Base-by-base conservation (phyloP, 768 basidiomycete genomes). In the Tricholoma sp. region DNA sequence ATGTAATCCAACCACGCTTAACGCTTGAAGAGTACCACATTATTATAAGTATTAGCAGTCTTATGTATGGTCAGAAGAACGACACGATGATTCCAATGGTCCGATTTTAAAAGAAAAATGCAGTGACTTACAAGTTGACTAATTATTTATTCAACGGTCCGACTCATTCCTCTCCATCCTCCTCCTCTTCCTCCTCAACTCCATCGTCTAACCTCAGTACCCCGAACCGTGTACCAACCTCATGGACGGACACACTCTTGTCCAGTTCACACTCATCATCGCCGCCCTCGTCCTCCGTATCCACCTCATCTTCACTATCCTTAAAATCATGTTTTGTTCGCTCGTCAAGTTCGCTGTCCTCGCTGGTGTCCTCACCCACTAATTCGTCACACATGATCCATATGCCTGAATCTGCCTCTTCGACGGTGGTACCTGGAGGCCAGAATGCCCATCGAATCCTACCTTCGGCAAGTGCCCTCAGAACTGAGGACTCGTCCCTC, bases 381-480 rank as follows among this genome's bases (percentile, higher is more conserved):
- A 63, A 65, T 54, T 70, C 72, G 1, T 57, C 63, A 31, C 72
- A 69, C 50, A 75, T 74, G 52, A 88, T 76, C 85, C 85, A 87
- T 58, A 89, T 80, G 0, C 88, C 85, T 39, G 68, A 63, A 9
- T 69, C 76, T 27, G 67, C 64, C 7, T 66, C 66, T n/a, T 69
- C 68, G 37, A 67, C 52, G 12, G 69, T 64, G 4, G 67, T 75
- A 1, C 67, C 79, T 11, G 88, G 85, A 7, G 93, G 92, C 84
- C 87, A 89, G 71, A 94, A 95, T 29, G 83, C 88, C 94, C 94
- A 97, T 19, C 76, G 74, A 46, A 96, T 76, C 59, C 76, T 79
- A 19, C 88, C 90, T 70, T 97, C 94, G 0, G 93, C 89, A 22
- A 95, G 73, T n/a, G 82, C 71, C 47, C 93, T 83, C 60, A 97